These are phyloP conservation scores for Claviceps arundinis DNA, from an alignment of 2,329 filamentous ascomycete species.

Conservation along the genomic window DNA sequence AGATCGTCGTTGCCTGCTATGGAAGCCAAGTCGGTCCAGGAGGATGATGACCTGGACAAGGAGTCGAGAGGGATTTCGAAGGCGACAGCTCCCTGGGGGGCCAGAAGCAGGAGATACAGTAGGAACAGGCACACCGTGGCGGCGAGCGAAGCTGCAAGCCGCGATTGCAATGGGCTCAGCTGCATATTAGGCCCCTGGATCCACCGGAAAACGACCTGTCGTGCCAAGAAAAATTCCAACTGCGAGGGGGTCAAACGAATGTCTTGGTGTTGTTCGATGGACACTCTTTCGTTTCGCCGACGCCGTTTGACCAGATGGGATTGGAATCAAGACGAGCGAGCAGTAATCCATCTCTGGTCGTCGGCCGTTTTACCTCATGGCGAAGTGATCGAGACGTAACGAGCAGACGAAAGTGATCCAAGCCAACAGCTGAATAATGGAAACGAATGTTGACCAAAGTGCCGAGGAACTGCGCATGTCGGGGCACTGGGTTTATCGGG, in stretches of 20 bases:
- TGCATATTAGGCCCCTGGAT: slow-evolving; percentile 29
- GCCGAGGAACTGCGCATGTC: neutral
- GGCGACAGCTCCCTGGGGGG: slow-evolving; percentile 48
- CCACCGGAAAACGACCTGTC: neutral
- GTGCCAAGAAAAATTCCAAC: neutral
- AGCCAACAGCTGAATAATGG: neutral
- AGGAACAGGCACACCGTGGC: slow-evolving; percentile 46
- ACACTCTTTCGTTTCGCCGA: neutral
- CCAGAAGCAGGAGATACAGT: slow-evolving; percentile 47
- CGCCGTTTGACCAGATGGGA: neutral
- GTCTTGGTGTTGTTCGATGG: neutral
- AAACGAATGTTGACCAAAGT: neutral
- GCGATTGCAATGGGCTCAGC: slow-evolving; percentile 57
- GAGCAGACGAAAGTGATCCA: neutral
- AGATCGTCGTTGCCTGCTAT: neutral
- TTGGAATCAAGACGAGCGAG: neutral
- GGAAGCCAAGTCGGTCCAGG: neutral
- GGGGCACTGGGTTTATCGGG: neutral
- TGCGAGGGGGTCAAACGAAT: neutral
- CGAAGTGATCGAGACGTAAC: neutral
- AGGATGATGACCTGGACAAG: neutral
- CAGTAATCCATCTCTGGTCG: neutral
- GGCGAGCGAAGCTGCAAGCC: slow-evolving; percentile 53
- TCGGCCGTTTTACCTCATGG: neutral
- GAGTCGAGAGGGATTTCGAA: slow-evolving; percentile 29